These are phyloP conservation scores for Stachybotrys chlorohalonatus DNA, from an alignment of 2,329 filamentous ascomycete species.

Conservation along the genomic window DNA sequence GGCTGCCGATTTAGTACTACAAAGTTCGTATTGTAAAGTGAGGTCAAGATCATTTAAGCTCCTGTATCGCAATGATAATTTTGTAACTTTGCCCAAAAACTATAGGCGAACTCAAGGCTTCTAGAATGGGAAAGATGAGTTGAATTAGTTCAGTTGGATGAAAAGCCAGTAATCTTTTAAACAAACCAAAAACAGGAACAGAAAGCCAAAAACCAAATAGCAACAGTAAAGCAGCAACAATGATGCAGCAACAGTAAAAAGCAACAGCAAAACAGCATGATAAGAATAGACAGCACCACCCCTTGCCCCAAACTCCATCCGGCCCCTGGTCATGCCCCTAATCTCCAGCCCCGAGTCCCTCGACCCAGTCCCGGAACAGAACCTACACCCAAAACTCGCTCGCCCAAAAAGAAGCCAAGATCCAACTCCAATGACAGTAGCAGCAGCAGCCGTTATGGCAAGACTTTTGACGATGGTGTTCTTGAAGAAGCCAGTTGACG, in stretches of 20 bases:
- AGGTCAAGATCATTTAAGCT: no score
- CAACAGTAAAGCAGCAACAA: neutral
- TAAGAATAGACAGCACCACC: neutral
- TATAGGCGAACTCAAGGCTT: no score
- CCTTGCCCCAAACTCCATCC: neutral
- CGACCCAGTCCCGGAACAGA: no score
- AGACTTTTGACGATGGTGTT: neutral
- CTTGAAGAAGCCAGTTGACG: neutral
- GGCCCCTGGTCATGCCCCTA: neutral
- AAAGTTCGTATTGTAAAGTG: no score
- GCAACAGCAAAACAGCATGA: neutral
- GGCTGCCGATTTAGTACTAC: no score
- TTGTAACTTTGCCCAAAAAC: no score
- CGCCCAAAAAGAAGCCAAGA: neutral
- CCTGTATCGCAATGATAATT: no score
- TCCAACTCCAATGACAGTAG: neutral
- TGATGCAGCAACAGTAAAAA: no score
- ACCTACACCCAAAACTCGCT: neutral
- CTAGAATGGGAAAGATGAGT: no score
- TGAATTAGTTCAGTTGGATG: no score
- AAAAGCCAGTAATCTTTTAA: no score
- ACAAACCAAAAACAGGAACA: neutral
- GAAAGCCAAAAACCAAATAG: neutral
- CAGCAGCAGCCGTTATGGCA: neutral
- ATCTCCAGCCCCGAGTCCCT: neutral